A percentile compares a stretch with the other conserved stretches of the same genome.
Evolutionary conservation across 106 monocot species (phyloP).

Genomic region (Dendrobium catenatum): DNA sequence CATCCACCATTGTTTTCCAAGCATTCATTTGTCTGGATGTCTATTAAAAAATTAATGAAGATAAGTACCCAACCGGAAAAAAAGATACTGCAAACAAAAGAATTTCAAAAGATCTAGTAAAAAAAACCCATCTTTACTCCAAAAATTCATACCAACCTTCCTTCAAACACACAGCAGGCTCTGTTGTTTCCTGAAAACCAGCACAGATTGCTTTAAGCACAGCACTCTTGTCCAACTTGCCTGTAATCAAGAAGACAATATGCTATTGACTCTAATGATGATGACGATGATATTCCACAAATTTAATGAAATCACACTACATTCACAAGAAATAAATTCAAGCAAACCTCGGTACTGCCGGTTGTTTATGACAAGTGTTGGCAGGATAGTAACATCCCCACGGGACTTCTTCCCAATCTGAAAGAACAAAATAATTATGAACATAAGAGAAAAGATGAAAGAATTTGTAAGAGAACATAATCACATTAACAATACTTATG

Average conservation of each 20-base stretch:
- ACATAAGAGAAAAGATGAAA: not conserved
- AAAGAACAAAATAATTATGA: not conserved
- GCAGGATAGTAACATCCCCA: slow-evolving; percentile 59
- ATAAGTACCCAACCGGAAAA: not conserved
- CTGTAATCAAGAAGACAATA: slow-evolving; percentile 16
- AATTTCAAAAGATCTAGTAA: not conserved
- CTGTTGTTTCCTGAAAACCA: slow-evolving; percentile 78
- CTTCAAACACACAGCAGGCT: slow-evolving; percentile 72
- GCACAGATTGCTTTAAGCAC: slow-evolving; percentile 85
- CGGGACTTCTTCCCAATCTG: slow-evolving; percentile 59
- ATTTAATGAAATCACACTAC: not conserved
- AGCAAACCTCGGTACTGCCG: slow-evolving; percentile 52
- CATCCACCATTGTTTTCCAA: slow-evolving; percentile 66
- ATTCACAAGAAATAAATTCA: not conserved
- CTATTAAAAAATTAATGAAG: not conserved
- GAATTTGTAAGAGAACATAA: not conserved
- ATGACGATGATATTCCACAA: not conserved
- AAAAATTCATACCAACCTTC: slow-evolving; percentile 32
- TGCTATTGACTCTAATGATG: not conserved
- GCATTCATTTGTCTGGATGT: slow-evolving; percentile 57
- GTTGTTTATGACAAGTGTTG: slow-evolving; percentile 58
- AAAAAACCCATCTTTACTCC: too few relatives aligned
- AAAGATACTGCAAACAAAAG: not conserved
- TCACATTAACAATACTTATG: not conserved
- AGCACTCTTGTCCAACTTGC: slow-evolving; percentile 71